phyloP scores from a whole-genome alignment of 805 yeast genomes.

The Nakazawaea peltata region DNA sequence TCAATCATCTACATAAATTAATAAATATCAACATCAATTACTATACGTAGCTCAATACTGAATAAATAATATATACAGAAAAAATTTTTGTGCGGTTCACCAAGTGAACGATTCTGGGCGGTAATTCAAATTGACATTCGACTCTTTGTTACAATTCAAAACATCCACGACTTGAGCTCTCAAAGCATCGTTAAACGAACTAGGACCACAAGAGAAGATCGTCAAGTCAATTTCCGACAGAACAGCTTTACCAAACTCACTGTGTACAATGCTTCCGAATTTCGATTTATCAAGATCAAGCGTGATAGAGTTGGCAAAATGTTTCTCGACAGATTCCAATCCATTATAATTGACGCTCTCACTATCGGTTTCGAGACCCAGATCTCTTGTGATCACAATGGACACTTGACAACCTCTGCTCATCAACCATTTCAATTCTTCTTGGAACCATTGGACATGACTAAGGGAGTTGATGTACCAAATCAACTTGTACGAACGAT shows the following conservation, averaged over 20 bases:
- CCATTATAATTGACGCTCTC: background rate
- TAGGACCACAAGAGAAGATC: slow-evolving; percentile 10
- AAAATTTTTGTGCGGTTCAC: no score
- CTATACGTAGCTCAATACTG: no score
- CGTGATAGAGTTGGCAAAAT: background rate
- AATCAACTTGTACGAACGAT: slow-evolving; percentile 10
- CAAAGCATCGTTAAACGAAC: slow-evolving; percentile 10
- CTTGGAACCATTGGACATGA: slow-evolving; percentile 10
- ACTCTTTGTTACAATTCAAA: background rate
- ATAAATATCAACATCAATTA: no score
- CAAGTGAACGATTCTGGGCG: slow-evolving; percentile 7
- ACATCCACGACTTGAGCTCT: slow-evolving; percentile 3
- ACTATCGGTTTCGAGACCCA: background rate
- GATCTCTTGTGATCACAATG: slow-evolving; percentile 9
- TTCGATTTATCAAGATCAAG: background rate
- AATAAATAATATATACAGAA: no score
- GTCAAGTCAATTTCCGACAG: slow-evolving; percentile 4
- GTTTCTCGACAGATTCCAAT: background rate
- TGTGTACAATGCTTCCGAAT: no score
- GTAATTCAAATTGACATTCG: slow-evolving; percentile 1
- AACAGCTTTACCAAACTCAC: no score
- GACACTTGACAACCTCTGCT: slow-evolving; percentile 9
- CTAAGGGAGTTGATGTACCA: slow-evolving; percentile 16
- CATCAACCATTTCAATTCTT: slow-evolving; percentile 11
- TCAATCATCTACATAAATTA: no score